Base-by-base conservation (phyloP, 2,329 filamentous ascomycete species). In the Trichoderma guizhouense region DNA sequence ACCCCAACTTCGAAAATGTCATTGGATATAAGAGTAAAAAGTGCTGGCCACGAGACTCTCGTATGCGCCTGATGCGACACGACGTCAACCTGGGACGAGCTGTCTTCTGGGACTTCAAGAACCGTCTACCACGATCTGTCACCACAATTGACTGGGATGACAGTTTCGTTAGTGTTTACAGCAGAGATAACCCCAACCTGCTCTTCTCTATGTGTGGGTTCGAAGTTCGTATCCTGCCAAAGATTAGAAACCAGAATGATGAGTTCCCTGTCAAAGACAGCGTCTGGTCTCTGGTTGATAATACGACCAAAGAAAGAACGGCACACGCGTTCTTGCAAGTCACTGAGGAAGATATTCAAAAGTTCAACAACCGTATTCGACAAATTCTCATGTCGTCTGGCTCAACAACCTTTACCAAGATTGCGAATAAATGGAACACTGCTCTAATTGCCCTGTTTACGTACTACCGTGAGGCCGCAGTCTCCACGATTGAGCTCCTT, bases 351-450 rank as follows among this genome's bases (percentile, higher is more conserved):
- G 96, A 99, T 79, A 95, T 99, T 63, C 92, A 95, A 75, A 98
- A 98, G 82, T 99, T 99, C 87, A 99, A 99, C 83, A 99, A 99
- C 82, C 91, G 97, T 55, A 99, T 99, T 79, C 91, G 96, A 72
- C 96, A 99, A 79, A 99, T 99, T 79, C 87, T 99, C 71, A 99
- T 99, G 96, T 98, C 95, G 12, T 98, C 96, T 72, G 97, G 96
- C n/a, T 97, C 94, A 6, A 99, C 96, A 0, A 99, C 96, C 0
- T 99, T 99, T 84, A 99, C 96, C 60, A 99, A 99, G 88, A 99
- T 99, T 79, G 96, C 97, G 61, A 99, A 99, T 84, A 99, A 99
- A 84, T 99, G 97, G 96, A 99, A 99, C 83, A 99, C 96, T 0
- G 96, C 94, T 1, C 83, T 99, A 76, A 99, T 99, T 78, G 95